Conservation (phyloP, 2,329 filamentous ascomycete species). For the Curvularia lunata region DNA sequence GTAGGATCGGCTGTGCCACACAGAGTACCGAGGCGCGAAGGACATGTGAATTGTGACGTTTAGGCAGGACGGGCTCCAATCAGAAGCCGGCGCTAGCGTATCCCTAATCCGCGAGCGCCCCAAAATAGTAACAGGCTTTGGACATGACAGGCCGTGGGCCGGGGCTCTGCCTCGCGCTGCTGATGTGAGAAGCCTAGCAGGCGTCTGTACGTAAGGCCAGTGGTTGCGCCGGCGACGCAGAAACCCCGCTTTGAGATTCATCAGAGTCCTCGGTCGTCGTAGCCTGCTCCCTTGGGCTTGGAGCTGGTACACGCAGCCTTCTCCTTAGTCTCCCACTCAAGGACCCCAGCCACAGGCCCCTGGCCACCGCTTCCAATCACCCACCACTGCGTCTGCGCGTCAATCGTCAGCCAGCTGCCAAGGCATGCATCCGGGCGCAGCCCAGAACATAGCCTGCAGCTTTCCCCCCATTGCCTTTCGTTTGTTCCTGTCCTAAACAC, state of each 20-base stretch:
- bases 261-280: not conserved
- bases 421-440: conserved; percentile 29
- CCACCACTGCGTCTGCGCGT: conserved; percentile 25
- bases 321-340: conserved; percentile 2
- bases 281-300: not conserved
- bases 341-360: conserved; percentile 27
- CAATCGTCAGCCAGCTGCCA: conserved; percentile 30
- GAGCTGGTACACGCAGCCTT: conserved; percentile 1
- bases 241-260: not conserved
- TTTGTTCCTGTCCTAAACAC: conserved; percentile 7
- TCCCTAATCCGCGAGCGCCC: conserved; percentile 18
- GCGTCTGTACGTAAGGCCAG: not conserved
- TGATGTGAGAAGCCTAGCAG: conserved; percentile 21
- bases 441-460: conserved; percentile 21
- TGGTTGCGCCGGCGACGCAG: not conserved
- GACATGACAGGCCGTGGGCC: conserved; percentile 17
- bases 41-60: conserved; percentile 24
- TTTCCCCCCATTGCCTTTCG: conserved; percentile 11
- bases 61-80: conserved; percentile 20
- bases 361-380: conserved; percentile 22
- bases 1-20: conserved; percentile 8
- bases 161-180: conserved; percentile 15
- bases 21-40: conserved; percentile 9
- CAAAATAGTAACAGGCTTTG: conserved; percentile 35
- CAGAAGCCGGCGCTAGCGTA: conserved; percentile 24